A percentile compares a stretch with the other conserved stretches of the same genome.
Evolutionary conservation across 768 basidiomycete species (phyloP).

Genomic region (Pleurotus tuoliensis): DNA sequence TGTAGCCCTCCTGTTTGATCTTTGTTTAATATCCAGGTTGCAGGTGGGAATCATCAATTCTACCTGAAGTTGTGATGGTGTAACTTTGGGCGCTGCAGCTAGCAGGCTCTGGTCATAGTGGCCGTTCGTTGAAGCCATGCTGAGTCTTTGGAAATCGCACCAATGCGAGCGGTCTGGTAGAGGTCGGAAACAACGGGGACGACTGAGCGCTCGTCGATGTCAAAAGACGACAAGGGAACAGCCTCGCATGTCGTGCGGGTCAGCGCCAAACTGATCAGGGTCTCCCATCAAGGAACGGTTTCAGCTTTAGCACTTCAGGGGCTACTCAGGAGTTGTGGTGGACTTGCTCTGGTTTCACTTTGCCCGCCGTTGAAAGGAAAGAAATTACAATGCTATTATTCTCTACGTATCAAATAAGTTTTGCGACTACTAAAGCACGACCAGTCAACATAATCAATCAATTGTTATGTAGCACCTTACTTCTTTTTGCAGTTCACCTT

Average conservation of each 20-base stretch:
- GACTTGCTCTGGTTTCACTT: too few relatives aligned
- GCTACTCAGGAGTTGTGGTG: too few relatives aligned
- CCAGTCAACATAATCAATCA: too few relatives aligned
- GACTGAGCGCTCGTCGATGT: slow-evolving; percentile 4
- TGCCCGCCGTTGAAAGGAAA: too few relatives aligned
- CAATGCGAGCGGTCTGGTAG: neutral
- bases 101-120: slow-evolving; percentile 36
- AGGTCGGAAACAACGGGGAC: neutral
- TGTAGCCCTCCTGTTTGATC: slow-evolving; percentile 48
- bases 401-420: too few relatives aligned
- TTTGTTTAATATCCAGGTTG: neutral
- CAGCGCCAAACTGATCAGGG: slow-evolving; percentile 5
- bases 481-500: too few relatives aligned
- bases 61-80: slow-evolving; percentile 40
- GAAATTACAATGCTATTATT: too few relatives aligned
- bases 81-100: slow-evolving; percentile 35
- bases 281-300: neutral
- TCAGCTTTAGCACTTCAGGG: too few relatives aligned
- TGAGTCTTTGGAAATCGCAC: slow-evolving; percentile 6
- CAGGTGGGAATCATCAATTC: neutral
- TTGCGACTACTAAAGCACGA: too few relatives aligned
- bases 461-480: too few relatives aligned
- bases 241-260: slow-evolving; percentile 4
- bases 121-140: slow-evolving; percentile 15
- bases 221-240: slow-evolving; percentile 4